A percentile compares a stretch with the other conserved stretches of the same genome.
These are phyloP conservation scores for Hirsutella thompsonii DNA, from an alignment of 2,329 filamentous ascomycete species.

Conservation along the genomic window DNA sequence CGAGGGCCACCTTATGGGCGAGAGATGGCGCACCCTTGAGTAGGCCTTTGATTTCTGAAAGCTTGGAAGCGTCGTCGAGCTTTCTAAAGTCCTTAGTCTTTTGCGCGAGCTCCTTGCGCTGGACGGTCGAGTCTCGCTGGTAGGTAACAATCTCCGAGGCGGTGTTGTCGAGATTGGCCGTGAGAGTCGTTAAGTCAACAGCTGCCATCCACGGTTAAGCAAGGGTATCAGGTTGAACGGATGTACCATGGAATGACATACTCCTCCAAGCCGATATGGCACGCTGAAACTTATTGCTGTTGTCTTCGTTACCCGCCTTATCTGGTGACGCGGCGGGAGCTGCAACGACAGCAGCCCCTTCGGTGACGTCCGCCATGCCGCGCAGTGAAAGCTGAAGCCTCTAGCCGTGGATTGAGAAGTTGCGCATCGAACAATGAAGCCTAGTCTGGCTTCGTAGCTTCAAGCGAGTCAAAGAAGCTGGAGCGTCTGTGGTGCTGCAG, in stretches of 20 bases:
- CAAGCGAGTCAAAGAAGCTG: no score
- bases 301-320: slow-evolving; percentile 26
- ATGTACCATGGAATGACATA: slow-evolving; percentile 26
- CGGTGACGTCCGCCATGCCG: slow-evolving; percentile 19
- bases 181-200: slow-evolving; percentile 74
- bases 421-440: no score
- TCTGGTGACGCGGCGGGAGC: slow-evolving; percentile 11
- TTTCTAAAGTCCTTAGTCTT: slow-evolving; percentile 98
- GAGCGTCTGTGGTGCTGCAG: no score
- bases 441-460: no score
- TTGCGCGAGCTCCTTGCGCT: slow-evolving; percentile 93
- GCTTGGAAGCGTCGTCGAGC: slow-evolving; percentile 75
- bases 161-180: slow-evolving; percentile 77
- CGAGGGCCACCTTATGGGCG: background rate
- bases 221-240: background rate
- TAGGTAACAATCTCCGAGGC: slow-evolving; percentile 92
- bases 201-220: slow-evolving; percentile 34
- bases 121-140: slow-evolving; percentile 88
- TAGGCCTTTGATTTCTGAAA: slow-evolving; percentile 77
- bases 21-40: slow-evolving; percentile 54
- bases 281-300: slow-evolving; percentile 88
- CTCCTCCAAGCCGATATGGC: slow-evolving; percentile 95
- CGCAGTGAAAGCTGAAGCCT: background rate
- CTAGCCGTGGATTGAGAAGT: background rate
- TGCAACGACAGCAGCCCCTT: slow-evolving; percentile 15